phyloP scores from a whole-genome alignment of 2,329 filamentous ascomycete species.

The Penicillium sp. region DNA sequence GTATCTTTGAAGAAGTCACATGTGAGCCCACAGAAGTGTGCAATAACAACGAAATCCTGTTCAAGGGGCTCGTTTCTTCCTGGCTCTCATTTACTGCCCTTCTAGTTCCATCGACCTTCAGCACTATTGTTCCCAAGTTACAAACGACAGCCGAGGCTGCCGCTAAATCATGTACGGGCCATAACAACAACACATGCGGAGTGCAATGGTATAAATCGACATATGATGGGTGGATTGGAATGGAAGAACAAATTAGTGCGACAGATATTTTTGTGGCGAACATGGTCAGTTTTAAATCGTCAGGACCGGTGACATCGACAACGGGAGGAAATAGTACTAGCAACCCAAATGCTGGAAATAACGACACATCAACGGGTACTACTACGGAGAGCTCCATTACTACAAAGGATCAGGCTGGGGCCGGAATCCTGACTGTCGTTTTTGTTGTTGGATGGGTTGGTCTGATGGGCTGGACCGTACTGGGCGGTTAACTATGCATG shows the following conservation, averaged over 20 bases:
- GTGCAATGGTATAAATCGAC: slow-evolving; percentile 62
- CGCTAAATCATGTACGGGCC: slow-evolving; percentile 63
- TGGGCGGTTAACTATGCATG: slow-evolving; percentile 24
- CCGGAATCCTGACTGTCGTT: slow-evolving; percentile 41
- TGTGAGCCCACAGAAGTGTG: slow-evolving; percentile 68
- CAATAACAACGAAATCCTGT: slow-evolving; percentile 60
- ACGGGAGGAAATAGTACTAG: slow-evolving; percentile 62
- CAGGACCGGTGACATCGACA: slow-evolving; percentile 46
- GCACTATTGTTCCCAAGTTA: slow-evolving; percentile 62
- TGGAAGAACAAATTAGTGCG: slow-evolving; percentile 72
- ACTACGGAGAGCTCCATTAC: slow-evolving; percentile 20
- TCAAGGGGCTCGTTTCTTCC: slow-evolving; percentile 72
- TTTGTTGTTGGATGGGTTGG: slow-evolving; percentile 34
- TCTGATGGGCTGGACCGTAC: slow-evolving; percentile 38
- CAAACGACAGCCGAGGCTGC: slow-evolving; percentile 63
- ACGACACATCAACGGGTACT: slow-evolving; percentile 7
- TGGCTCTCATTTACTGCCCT: slow-evolving; percentile 67
- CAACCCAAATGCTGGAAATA: slow-evolving; percentile 41
- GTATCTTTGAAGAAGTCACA: slow-evolving; percentile 56
- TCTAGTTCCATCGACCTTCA: slow-evolving; percentile 63
- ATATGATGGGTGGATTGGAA: slow-evolving; percentile 64
- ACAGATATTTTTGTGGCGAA: slow-evolving; percentile 66
- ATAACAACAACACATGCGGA: slow-evolving; percentile 60
- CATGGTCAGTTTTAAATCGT: slow-evolving; percentile 51
- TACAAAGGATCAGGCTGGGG: slow-evolving; percentile 42